Conservation (phyloP, 306 rosid genomes). For the Lathyrus tuberosus region DNA sequence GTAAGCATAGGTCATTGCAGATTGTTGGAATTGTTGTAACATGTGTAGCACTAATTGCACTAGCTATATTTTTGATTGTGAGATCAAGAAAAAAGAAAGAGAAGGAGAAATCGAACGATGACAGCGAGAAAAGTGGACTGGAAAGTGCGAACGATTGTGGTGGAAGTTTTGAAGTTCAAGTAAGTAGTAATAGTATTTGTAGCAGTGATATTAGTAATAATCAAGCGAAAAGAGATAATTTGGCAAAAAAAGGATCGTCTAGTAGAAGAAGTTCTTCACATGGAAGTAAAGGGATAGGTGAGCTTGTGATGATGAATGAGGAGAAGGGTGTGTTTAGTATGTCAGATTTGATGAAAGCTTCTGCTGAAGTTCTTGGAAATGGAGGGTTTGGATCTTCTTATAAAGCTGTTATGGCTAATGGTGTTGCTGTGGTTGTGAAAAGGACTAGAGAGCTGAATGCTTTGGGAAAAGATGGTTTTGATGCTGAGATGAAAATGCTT, state of each 20-base stretch:
- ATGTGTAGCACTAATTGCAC: slow-evolving; percentile 36
- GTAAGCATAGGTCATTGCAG: slow-evolving; percentile 9
- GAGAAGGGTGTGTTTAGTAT: slow-evolving; percentile 73
- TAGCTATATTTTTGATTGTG: slow-evolving; percentile 31
- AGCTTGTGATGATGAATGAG: slow-evolving; percentile 57
- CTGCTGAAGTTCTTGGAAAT: slow-evolving; percentile 78
- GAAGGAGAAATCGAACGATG: background rate
- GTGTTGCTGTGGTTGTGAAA: slow-evolving; percentile 82
- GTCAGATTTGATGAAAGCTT: slow-evolving; percentile 78
- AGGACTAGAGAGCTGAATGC: slow-evolving; percentile 73
- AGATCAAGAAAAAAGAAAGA: slow-evolving; percentile 37
- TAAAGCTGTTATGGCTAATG: slow-evolving; percentile 78
- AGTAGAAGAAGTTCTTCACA: slow-evolving; percentile 32
- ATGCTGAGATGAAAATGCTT: slow-evolving; percentile 58
- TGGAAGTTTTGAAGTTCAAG: slow-evolving; percentile 54
- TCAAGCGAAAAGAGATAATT: slow-evolving; percentile 40
- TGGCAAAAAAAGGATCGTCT: slow-evolving; percentile 21
- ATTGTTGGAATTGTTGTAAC: slow-evolving; percentile 39
- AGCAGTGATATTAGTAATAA: slow-evolving; percentile 19
- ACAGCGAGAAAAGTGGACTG: background rate
- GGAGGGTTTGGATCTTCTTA: slow-evolving; percentile 79
- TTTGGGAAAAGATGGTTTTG: slow-evolving; percentile 64
- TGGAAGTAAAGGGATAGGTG: slow-evolving; percentile 38
- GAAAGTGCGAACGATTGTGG: slow-evolving; percentile 7
- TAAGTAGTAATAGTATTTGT: background rate